phyloP scores from a whole-genome alignment of 352 stramenopile genomes.

The Globisporangium ultimum region DNA sequence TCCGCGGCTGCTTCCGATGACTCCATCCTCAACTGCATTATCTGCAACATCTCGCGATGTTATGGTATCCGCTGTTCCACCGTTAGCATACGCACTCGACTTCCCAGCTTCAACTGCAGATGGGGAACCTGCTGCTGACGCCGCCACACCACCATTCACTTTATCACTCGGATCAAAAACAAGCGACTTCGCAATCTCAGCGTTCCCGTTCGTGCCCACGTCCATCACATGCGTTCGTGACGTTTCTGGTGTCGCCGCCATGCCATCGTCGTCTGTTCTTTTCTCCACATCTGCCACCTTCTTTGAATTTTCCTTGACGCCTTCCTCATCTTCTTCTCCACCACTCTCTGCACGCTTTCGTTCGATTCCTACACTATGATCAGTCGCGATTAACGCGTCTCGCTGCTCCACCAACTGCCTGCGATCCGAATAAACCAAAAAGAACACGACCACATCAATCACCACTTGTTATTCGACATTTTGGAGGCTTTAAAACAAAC shows the following conservation, averaged over 20 bases:
- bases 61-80: neutral
- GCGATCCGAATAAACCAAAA: neutral
- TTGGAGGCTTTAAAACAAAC: neutral
- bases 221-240: neutral
- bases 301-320: neutral
- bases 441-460: neutral
- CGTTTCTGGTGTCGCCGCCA: neutral
- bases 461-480: too few relatives aligned
- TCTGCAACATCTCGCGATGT: neutral
- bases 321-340: slow-evolving; percentile 6
- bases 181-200: neutral
- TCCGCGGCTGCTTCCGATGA: neutral
- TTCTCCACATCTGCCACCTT: neutral
- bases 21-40: neutral
- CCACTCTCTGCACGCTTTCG: slow-evolving; percentile 9
- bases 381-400: slow-evolving; percentile 27
- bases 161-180: neutral
- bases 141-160: neutral
- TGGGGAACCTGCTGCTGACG: neutral
- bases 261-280: neutral
- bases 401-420: slow-evolving; percentile 68
- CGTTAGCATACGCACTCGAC: slow-evolving; percentile 5
- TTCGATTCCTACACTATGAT: slow-evolving; percentile 23
- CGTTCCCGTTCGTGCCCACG: slow-evolving; percentile 4
- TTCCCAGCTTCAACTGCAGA: neutral